phyloP scores from a whole-genome alignment of 371 early-diverging fungal species.

The Mortierella sp. region DNA sequence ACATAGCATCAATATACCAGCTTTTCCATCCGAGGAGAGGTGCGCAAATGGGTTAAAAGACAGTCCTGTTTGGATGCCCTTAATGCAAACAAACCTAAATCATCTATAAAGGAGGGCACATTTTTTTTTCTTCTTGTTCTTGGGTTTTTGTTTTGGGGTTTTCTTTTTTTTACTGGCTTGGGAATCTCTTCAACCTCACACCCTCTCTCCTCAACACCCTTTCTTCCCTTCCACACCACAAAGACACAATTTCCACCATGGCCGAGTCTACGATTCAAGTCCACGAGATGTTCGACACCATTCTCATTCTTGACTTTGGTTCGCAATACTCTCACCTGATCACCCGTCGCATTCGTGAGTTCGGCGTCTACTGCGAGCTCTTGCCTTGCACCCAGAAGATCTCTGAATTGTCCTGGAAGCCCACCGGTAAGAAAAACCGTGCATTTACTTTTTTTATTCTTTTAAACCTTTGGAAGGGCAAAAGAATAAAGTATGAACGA shows the following conservation, averaged over 20 bases:
- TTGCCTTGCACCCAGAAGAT: slow-evolving; percentile 96
- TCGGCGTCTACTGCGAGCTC: slow-evolving; percentile 98
- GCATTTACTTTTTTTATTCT: background rate
- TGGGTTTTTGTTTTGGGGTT: slow-evolving; percentile 14
- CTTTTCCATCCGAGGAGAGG: too few relatives aligned
- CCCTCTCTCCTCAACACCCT: slow-evolving; percentile 6
- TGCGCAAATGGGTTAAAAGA: too few relatives aligned
- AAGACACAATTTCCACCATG: slow-evolving; percentile 21
- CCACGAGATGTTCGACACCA: slow-evolving; percentile 89
- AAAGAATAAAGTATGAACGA: too few relatives aligned
- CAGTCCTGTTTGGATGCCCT: too few relatives aligned
- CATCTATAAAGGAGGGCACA: background rate
- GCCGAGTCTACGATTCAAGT: slow-evolving; percentile 66
- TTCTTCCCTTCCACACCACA: slow-evolving; percentile 7
- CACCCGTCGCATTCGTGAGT: slow-evolving; percentile 94
- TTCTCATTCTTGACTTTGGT: slow-evolving; percentile 98
- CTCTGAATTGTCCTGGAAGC: slow-evolving; percentile 92
- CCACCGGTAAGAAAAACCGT: slow-evolving; percentile 91
- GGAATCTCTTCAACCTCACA: slow-evolving; percentile 21
- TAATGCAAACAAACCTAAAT: slow-evolving; percentile 25
- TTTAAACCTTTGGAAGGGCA: too few relatives aligned
- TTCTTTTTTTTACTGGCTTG: slow-evolving; percentile 23
- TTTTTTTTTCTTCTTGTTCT: slow-evolving; percentile 21
- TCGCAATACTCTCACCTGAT: slow-evolving; percentile 98
- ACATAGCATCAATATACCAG: too few relatives aligned